These are phyloP conservation scores for Carpinus fangiana DNA, from an alignment of 306 rosid species.

Conservation along the genomic window DNA sequence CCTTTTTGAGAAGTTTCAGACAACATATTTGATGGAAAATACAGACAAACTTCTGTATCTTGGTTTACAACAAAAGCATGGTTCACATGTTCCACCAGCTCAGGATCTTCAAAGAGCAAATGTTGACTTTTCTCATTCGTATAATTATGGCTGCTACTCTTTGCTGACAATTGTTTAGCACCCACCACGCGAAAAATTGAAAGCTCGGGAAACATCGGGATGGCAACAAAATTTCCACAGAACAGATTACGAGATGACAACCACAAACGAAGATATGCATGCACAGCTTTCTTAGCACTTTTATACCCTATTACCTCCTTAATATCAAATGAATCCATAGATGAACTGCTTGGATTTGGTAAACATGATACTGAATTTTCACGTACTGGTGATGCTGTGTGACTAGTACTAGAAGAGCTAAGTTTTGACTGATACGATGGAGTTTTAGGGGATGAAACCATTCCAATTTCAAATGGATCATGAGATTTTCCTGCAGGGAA, in stretches of 20 bases:
- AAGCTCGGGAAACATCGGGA: conserved; percentile 60
- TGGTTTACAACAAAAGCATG: conserved; percentile 51
- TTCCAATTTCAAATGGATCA: conserved; percentile 42
- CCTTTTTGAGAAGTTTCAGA: conserved; percentile 39
- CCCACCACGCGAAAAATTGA: conserved; percentile 57
- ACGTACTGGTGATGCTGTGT: conserved; percentile 44
- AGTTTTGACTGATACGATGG: conserved; percentile 58
- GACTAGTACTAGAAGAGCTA: conserved; percentile 34
- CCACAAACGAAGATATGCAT: conserved; percentile 51
- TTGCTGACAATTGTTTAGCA: conserved; percentile 40
- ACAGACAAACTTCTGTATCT: conserved; percentile 58
- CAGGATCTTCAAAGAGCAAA: conserved; percentile 37
- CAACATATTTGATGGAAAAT: conserved; percentile 46
- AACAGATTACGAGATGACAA: conserved; percentile 62
- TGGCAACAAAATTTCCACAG: conserved; percentile 62
- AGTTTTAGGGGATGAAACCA: conserved; percentile 63
- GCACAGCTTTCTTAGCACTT: conserved; percentile 50
- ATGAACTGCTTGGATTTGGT: conserved; percentile 37
- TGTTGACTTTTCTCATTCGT: conserved; percentile 28
- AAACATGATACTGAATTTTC: conserved; percentile 39
- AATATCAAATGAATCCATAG: conserved; percentile 45
- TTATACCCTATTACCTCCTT: conserved; percentile 54
- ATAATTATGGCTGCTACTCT: conserved; percentile 30
- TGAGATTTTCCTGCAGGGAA: conserved; percentile 35
- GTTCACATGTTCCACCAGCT: conserved; percentile 27